Conservation (phyloP, 306 rosid species). For the Sesbania bispinosa region DNA sequence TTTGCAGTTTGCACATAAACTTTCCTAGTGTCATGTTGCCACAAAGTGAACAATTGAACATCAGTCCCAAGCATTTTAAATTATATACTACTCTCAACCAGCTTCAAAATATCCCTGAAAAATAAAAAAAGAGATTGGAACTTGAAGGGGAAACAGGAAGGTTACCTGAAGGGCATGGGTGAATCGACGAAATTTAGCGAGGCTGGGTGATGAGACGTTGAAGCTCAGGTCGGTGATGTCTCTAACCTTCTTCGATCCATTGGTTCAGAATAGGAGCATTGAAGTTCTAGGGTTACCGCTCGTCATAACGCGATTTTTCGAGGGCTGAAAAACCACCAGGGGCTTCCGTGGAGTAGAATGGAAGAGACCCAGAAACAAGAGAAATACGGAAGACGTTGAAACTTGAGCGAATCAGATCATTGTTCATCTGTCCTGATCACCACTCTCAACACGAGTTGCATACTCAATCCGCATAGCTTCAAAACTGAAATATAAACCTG, state of each 20-base stretch:
- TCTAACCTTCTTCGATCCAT: slow-evolving; percentile 58
- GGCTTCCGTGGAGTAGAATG: slow-evolving; percentile 6
- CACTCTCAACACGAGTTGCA: background rate
- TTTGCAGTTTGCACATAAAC: background rate
- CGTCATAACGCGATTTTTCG: slow-evolving; percentile 33
- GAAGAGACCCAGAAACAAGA: slow-evolving; percentile 10
- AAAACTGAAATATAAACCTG: background rate
- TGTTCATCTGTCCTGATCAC: background rate
- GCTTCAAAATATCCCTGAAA: background rate
- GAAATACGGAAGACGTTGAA: slow-evolving; percentile 17
- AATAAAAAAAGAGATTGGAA: background rate
- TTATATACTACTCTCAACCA: background rate
- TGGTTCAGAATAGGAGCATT: slow-evolving; percentile 46
- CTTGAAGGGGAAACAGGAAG: background rate
- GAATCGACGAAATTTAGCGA: slow-evolving; percentile 45
- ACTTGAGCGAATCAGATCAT: slow-evolving; percentile 28
- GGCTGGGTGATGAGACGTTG: slow-evolving; percentile 32
- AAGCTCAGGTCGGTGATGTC: slow-evolving; percentile 30
- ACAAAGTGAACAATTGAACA: background rate
- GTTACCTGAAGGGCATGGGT: slow-evolving; percentile 61
- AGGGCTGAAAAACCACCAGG: slow-evolving; percentile 9
- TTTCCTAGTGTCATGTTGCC: background rate
- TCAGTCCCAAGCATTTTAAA: background rate
- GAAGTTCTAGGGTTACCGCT: slow-evolving; percentile 38
- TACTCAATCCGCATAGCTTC: background rate